phyloP scores from a whole-genome alignment of 805 yeast species.

The Wickerhamiella siamensis region DNA sequence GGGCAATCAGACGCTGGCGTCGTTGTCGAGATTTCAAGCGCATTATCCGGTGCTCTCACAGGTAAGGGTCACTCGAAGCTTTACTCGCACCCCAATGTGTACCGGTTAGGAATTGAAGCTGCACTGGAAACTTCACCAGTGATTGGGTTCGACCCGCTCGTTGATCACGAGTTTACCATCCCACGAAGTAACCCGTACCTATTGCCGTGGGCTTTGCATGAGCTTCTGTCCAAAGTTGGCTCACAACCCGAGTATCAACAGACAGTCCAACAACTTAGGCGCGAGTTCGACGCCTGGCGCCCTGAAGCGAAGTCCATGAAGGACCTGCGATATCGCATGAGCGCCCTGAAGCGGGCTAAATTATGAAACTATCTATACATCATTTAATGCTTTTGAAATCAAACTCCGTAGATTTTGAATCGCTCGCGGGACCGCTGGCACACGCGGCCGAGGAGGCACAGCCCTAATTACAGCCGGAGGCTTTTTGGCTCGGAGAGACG shows the following conservation, averaged over 20 bases:
- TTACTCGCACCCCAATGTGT: conserved; percentile 73
- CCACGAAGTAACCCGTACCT: conserved; percentile 63
- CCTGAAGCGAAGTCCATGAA: conserved; percentile 73
- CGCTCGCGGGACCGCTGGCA: neutral
- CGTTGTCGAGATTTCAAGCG: conserved; percentile 63
- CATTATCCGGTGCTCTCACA: conserved; percentile 78
- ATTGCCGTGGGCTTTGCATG: conserved; percentile 87
- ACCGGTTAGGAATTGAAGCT: conserved; percentile 62
- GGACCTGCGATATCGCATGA: conserved; percentile 68
- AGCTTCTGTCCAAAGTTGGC: conserved; percentile 38
- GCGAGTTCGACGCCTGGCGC: conserved; percentile 70
- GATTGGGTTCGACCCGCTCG: conserved; percentile 23
- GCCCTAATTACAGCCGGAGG: too few relatives aligned
- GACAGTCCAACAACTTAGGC: conserved; percentile 46
- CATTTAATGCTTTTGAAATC: neutral
- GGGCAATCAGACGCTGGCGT: conserved; percentile 81
- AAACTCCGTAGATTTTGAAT: neutral
- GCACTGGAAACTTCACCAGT: conserved; percentile 56
- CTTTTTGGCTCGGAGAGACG: neutral
- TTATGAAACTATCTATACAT: neutral
- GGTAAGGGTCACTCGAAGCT: conserved; percentile 92
- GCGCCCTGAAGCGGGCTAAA: conserved; percentile 30
- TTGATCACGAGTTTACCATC: conserved; percentile 34
- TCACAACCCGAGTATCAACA: conserved; percentile 33
- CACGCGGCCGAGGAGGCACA: neutral